phyloP scores from a whole-genome alignment of 2,329 filamentous ascomycete species.

The Curvularia hawaiiensis region DNA sequence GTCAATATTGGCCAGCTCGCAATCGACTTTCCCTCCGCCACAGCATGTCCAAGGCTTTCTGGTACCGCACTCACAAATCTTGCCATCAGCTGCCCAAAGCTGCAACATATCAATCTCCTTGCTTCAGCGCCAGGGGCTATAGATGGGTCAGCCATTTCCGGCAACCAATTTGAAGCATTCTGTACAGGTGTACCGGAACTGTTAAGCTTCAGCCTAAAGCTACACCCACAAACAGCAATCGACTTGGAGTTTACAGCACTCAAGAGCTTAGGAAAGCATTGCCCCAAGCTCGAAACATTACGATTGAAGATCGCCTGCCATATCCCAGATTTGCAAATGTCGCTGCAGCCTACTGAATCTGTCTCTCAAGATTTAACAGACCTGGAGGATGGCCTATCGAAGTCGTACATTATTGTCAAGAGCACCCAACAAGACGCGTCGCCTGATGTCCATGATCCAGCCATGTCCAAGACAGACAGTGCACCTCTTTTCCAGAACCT shows the following conservation, averaged over 20 bases:
- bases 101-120: constrained; percentile 36
- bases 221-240: constrained; percentile 33
- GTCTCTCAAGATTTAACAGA: not conserved
- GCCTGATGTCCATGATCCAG: not conserved
- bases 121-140: constrained; percentile 35
- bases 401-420: constrained; percentile 13
- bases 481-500: constrained; percentile 33
- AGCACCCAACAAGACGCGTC: constrained; percentile 1
- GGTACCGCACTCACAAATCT: constrained; percentile 31
- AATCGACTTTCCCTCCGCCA: constrained; percentile 31
- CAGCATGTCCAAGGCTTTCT: constrained; percentile 26
- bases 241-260: constrained; percentile 33
- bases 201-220: constrained; percentile 30
- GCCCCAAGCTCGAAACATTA: constrained; percentile 31
- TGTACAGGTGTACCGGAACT: constrained; percentile 33
- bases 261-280: constrained; percentile 35
- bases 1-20: constrained; percentile 34
- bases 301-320: constrained; percentile 35
- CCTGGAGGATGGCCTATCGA: not conserved
- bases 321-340: constrained; percentile 21
- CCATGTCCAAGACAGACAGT: not conserved
- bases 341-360: not conserved
- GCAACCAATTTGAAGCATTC: constrained; percentile 35
- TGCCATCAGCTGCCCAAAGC: constrained; percentile 25
- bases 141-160: constrained; percentile 35